Base-by-base conservation (phyloP, 768 basidiomycete genomes). In the Cytidiella melzeri region DNA sequence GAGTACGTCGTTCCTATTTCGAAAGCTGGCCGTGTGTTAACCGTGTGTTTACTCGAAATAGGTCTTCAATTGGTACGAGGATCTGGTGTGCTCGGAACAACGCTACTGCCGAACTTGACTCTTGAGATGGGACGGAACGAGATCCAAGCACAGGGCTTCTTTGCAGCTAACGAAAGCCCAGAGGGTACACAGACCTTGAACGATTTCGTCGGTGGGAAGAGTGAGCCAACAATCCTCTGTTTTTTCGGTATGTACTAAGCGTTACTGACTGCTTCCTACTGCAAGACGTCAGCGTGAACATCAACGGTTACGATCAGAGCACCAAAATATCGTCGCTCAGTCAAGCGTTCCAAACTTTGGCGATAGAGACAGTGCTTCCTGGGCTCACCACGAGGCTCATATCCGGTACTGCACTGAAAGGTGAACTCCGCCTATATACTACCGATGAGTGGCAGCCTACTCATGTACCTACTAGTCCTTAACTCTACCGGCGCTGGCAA, bases 201-300 rank as follows among this genome's bases (percentile, higher is more conserved):
- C 47, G 77, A 87, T 30, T 88, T 87, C 57, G 76, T 87, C 39
- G 75, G 78, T 12, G 74, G 78, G 43, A 76, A 73, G 56, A 77
- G 81, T 77, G 47, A 30, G 64, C 42, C 13, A 13, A 15, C 30
- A 34, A 34, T 34, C 9, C 15, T 18, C n/a, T 39, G 18, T 6
- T 28, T 11, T 5, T 10, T 18, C 21, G 6, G 27, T 43, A 13
- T 9, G 3, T 18, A 4, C 21, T 11, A 24, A 5, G 4, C 11
- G n/a, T 15, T 45, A 28, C 45, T 13, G 23, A 34, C 15, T n/a
- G 28, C 3, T 7, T 28, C 18, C 46, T n/a, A 36, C 43, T 12
- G 12, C 10, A 45, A 80, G 82, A 84, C 52, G 80, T 82, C 11
- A 63, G 71, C 41, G 64, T 87, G 13, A 63, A 62, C 7, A 86